Percentiles rank a stretch among this genome's conserved stretches.
These are phyloP conservation scores for Allium sativum DNA, from an alignment of 106 monocot genomes.

Conservation along the genomic window DNA sequence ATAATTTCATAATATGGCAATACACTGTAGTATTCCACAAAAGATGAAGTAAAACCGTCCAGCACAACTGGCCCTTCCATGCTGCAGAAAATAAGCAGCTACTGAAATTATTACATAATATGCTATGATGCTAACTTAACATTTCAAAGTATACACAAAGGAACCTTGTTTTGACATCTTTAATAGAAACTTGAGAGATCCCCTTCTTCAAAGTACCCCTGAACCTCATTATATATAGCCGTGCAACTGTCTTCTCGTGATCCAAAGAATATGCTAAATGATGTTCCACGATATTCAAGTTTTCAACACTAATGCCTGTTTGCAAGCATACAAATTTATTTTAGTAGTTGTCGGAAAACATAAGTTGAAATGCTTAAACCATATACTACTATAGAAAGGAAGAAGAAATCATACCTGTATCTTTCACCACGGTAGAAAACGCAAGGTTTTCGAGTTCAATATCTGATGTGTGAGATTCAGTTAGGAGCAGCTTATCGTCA, in stretches of 20 bases:
- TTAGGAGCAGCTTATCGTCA: background rate
- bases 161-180: slow-evolving; percentile 40
- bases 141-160: background rate
- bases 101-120: background rate
- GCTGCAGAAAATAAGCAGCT: slow-evolving; percentile 13
- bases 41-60: slow-evolving; percentile 12
- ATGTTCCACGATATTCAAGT: slow-evolving; percentile 25
- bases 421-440: slow-evolving; percentile 31
- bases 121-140: background rate
- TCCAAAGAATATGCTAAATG: slow-evolving; percentile 41
- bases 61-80: slow-evolving; percentile 31
- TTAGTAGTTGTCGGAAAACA: background rate
- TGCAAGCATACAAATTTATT: background rate
- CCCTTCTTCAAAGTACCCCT: slow-evolving; percentile 8
- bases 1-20: slow-evolving; percentile 38
- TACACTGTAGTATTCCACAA: slow-evolving; percentile 29
- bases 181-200: slow-evolving; percentile 22
- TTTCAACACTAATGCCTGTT: slow-evolving; percentile 37
- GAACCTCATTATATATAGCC: slow-evolving; percentile 46
- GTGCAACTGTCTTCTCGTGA: slow-evolving; percentile 28
- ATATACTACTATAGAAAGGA: too few species aligned
- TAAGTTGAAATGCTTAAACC: too few species aligned
- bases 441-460: slow-evolving; percentile 24
- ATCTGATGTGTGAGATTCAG: background rate
- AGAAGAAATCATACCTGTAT: slow-evolving; percentile 32